Conservation (phyloP, 305 asterid species). For the Nicotiana rustica region DNA sequence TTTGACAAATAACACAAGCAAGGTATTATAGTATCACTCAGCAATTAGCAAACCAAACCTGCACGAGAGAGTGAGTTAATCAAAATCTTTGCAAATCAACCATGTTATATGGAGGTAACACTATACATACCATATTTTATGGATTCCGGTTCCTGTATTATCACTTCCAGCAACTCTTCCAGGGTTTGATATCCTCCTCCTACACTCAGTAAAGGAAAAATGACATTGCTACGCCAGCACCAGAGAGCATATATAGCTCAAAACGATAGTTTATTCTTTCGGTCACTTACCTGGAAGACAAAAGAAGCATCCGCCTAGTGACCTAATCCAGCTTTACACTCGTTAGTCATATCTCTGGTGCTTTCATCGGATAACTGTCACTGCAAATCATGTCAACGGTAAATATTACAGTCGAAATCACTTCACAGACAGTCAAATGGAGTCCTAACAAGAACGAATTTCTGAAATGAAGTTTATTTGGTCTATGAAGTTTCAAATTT, state of each 20-base stretch:
- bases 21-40: background rate
- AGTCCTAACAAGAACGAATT: background rate
- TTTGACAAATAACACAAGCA: background rate
- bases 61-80: conserved; percentile 25
- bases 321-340: conserved; percentile 8
- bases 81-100: background rate
- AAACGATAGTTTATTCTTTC: background rate
- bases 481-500: background rate
- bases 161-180: background rate
- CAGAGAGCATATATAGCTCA: background rate
- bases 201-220: background rate
- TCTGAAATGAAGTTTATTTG: too few species aligned
- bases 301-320: conserved; percentile 15
- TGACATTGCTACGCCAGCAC: background rate
- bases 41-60: background rate
- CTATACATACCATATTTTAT: background rate
- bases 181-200: conserved; percentile 13
- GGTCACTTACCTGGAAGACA: background rate
- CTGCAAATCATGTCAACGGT: conserved; percentile 3
- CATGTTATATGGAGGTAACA: background rate
- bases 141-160: background rate
- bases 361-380: conserved; percentile 24
- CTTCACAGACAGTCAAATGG: background rate
- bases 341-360: background rate
- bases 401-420: background rate